Conservation (phyloP, 2,329 filamentous ascomycete genomes). For the Lachnellula suecica region DNA sequence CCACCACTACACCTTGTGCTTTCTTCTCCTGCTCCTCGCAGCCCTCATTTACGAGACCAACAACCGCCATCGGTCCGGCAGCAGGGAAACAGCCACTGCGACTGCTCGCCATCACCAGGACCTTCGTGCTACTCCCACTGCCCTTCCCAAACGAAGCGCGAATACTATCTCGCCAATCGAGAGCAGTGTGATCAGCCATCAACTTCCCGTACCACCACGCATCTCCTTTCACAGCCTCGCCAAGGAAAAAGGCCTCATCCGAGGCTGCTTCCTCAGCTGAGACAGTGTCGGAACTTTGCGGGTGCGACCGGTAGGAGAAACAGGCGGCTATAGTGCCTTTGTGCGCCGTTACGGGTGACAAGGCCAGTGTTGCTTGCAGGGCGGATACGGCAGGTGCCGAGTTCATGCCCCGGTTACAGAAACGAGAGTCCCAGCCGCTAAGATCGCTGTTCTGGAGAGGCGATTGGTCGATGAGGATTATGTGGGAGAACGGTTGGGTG, state of each 20-base stretch:
- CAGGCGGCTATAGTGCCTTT: slow-evolving; percentile 30
- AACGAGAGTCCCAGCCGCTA: slow-evolving; percentile 27
- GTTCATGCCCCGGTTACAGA: slow-evolving; percentile 33
- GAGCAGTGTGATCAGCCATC: slow-evolving; percentile 33
- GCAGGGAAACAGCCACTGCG: slow-evolving; percentile 34
- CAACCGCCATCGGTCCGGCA: slow-evolving; percentile 29
- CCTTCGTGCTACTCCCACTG: slow-evolving; percentile 20
- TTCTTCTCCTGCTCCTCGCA: not conserved
- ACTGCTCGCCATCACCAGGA: slow-evolving; percentile 31
- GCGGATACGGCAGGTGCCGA: slow-evolving; percentile 23
- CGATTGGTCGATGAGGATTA: slow-evolving; percentile 33
- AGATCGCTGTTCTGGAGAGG: slow-evolving; percentile 30
- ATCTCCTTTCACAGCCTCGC: slow-evolving; percentile 29
- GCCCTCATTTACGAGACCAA: slow-evolving; percentile 27
- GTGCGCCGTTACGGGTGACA: slow-evolving; percentile 25
- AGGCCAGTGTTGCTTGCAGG: slow-evolving; percentile 26
- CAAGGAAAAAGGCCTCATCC: slow-evolving; percentile 31
- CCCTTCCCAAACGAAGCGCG: slow-evolving; percentile 20
- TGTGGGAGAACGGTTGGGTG: slow-evolving; percentile 25
- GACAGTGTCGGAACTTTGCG: slow-evolving; percentile 14
- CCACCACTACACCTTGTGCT: slow-evolving; percentile 26
- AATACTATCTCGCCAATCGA: slow-evolving; percentile 32
- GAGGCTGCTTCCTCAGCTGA: slow-evolving; percentile 1
- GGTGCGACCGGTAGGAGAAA: slow-evolving; percentile 28
- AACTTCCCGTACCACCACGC: slow-evolving; percentile 30